Percentiles rank a stretch among this genome's conserved stretches.
Conservation (phyloP, 805 yeast species). For the Candida pseudoglaebosa region DNA sequence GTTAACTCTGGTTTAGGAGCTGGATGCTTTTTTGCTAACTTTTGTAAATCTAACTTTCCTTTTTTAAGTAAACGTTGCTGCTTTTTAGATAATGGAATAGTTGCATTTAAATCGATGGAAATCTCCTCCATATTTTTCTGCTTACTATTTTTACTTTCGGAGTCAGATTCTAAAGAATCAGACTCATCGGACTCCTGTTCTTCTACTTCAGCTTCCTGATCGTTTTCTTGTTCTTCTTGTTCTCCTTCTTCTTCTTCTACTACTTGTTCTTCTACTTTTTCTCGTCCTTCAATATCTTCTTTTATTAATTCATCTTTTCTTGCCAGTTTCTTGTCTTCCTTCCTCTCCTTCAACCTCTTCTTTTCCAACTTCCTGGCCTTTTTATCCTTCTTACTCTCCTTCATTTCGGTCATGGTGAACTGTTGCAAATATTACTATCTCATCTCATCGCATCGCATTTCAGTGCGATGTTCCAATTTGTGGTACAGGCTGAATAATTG, state of each 20-base stretch:
- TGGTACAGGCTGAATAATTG: neutral
- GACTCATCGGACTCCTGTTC: constrained; percentile 9
- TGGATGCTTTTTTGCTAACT: constrained; percentile 40
- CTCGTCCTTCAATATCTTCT: constrained; percentile 18
- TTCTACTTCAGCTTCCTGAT: constrained; percentile 8
- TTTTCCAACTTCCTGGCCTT: constrained; percentile 19
- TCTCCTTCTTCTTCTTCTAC: constrained; percentile 12
- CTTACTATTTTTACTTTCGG: constrained; percentile 17
- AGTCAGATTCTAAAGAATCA: constrained; percentile 6
- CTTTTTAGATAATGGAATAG: constrained; percentile 85
- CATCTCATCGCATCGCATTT: neutral
- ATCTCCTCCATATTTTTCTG: constrained; percentile 42
- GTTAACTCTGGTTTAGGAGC: constrained; percentile 35
- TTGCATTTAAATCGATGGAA: constrained; percentile 63
- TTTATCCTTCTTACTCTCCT: constrained; percentile 17
- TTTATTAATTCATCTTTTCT: no score
- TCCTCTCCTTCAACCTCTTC: constrained; percentile 13
- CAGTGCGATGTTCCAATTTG: neutral
- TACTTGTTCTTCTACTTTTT: constrained; percentile 27
- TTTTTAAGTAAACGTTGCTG: constrained; percentile 82
- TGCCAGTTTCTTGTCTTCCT: constrained; percentile 19
- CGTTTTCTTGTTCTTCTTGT: constrained; percentile 8
- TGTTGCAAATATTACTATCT: neutral
- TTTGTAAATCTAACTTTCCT: constrained; percentile 67
- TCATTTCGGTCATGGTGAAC: neutral